Percentiles rank a stretch among this genome's conserved stretches.
Conservation (phyloP, 2,329 filamentous ascomycete species). For the Fusarium phyllophilum region DNA sequence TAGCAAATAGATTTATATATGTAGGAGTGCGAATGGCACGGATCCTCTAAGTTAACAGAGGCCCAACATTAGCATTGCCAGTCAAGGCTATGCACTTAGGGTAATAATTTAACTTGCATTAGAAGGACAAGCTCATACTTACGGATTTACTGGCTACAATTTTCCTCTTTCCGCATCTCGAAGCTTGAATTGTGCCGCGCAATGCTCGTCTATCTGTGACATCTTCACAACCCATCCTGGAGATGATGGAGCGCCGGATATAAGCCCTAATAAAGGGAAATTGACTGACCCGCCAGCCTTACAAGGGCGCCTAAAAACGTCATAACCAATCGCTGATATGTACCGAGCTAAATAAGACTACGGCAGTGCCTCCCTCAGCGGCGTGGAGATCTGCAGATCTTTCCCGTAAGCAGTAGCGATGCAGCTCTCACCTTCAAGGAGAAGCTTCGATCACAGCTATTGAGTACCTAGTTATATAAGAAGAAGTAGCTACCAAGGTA, state of each 20-base stretch:
- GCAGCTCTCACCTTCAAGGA: not conserved
- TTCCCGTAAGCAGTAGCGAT: slow-evolving; percentile 3
- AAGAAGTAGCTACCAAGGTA: not conserved
- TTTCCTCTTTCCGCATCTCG: not conserved
- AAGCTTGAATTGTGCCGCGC: not conserved
- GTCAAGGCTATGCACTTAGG: not conserved
- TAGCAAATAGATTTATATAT: not conserved
- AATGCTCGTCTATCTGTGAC: not conserved
- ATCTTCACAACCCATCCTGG: not conserved
- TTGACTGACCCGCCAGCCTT: slow-evolving; percentile 15
- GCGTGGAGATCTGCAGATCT: slow-evolving; percentile 1
- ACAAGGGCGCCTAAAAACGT: slow-evolving; percentile 1
- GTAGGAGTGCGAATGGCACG: not conserved
- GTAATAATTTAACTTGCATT: not conserved
- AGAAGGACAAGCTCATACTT: not conserved
- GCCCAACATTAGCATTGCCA: not conserved
- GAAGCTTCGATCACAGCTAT: not conserved
- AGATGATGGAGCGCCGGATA: not conserved
- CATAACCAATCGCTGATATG: not conserved
- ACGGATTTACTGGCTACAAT: not conserved
- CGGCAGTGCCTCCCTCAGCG: slow-evolving; percentile 13
- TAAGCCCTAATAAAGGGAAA: not conserved
- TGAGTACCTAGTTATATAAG: slow-evolving; percentile 20
- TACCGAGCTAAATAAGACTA: not conserved
- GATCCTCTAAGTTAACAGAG: not conserved